These are phyloP conservation scores for Scheffersomyces lignicola DNA, from an alignment of 1,139 yeast genomes.

Conservation along the genomic window DNA sequence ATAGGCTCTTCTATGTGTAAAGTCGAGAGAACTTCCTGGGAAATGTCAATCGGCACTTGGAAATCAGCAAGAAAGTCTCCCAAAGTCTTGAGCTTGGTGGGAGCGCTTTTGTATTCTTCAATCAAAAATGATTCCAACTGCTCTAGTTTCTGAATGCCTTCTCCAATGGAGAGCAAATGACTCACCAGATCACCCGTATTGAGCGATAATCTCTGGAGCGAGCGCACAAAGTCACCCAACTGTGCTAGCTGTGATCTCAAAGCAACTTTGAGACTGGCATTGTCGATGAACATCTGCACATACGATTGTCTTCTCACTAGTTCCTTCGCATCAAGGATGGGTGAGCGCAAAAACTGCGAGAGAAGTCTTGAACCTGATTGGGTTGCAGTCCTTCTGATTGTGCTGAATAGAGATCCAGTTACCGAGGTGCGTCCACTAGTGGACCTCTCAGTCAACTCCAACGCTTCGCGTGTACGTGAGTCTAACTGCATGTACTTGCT, in stretches of 20 bases:
- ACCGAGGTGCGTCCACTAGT: constrained; percentile 55
- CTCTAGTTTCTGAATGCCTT: constrained; percentile 28
- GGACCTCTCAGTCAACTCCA: constrained; percentile 63
- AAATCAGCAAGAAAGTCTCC: constrained; percentile 23
- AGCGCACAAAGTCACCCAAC: constrained; percentile 41
- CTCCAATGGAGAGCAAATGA: constrained; percentile 33
- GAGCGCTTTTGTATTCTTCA: constrained; percentile 15
- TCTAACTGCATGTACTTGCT: constrained; percentile 72
- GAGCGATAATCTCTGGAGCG: constrained; percentile 37
- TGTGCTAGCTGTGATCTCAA: constrained; percentile 24
- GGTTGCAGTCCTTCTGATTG: constrained; percentile 73
- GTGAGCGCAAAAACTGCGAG: constrained; percentile 81
- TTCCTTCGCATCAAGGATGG: constrained; percentile 59
- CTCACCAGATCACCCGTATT: constrained; percentile 35
- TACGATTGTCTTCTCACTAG: constrained; percentile 62
- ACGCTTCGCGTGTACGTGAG: constrained; percentile 74
- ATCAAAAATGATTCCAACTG: constrained; percentile 23
- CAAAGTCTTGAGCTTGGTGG: constrained; percentile 12
- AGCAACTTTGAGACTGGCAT: constrained; percentile 33
- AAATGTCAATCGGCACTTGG: constrained; percentile 29
- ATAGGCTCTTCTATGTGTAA: constrained; percentile 19
- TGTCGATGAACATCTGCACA: constrained; percentile 53
- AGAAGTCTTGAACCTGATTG: constrained; percentile 78
- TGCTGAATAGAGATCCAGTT: constrained; percentile 68
- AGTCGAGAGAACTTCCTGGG: constrained; percentile 26